These are phyloP conservation scores for Tagetes erecta DNA, from an alignment of 129 eudicot genomes.

Conservation along the genomic window DNA sequence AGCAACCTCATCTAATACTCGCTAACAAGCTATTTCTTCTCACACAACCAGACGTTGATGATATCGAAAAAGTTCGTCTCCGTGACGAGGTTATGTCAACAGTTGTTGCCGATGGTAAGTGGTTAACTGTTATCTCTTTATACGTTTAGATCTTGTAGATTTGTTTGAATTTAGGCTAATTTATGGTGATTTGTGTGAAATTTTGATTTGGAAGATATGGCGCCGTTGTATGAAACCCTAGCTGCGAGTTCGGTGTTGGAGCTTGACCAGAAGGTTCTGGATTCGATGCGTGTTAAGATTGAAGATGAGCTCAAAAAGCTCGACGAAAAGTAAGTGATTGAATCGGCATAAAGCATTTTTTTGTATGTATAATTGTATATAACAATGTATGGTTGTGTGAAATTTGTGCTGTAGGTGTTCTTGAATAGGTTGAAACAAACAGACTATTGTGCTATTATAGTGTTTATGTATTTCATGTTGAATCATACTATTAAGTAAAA, in stretches of 20 bases:
- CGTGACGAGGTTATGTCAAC: conserved; percentile 68
- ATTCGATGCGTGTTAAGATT: conserved; percentile 66
- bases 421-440: conserved; percentile 11
- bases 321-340: conserved; percentile 70
- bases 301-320: conserved; percentile 73
- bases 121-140: neutral
- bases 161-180: neutral
- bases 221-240: conserved; percentile 74
- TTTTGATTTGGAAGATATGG: conserved; percentile 64
- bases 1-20: conserved; percentile 71
- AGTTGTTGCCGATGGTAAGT: conserved; percentile 63
- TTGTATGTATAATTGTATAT: neutral
- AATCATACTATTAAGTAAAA: neutral
- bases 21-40: conserved; percentile 85
- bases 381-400: neutral
- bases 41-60: conserved; percentile 68
- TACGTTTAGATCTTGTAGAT: conserved; percentile 3
- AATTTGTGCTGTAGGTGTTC: conserved; percentile 3
- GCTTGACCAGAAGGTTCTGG: conserved; percentile 75
- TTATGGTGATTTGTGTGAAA: conserved; percentile 1
- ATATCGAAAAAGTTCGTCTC: conserved; percentile 85
- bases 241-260: conserved; percentile 51
- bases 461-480: neutral
- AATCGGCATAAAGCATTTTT: neutral
- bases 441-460: neutral